These are phyloP conservation scores for Aspergillus sp. DNA, from an alignment of 2,329 filamentous ascomycete genomes.

Conservation along the genomic window DNA sequence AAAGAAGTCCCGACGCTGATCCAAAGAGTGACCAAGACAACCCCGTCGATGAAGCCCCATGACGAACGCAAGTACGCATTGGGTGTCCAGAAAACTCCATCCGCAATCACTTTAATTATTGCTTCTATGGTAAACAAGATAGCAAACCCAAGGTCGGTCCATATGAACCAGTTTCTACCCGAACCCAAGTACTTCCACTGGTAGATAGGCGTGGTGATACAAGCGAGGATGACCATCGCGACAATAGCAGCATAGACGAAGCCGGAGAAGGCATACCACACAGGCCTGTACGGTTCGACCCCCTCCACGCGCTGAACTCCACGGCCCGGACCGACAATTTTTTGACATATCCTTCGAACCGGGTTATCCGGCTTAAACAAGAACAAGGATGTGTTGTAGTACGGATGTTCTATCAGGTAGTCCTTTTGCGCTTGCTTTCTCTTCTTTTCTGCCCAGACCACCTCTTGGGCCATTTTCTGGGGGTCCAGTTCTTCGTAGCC, in stretches of 20 bases:
- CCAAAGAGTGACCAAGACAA: slow-evolving; percentile 92
- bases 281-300: slow-evolving; percentile 78
- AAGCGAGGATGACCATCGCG: slow-evolving; percentile 95
- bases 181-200: slow-evolving; percentile 79
- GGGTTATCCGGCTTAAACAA: slow-evolving; percentile 78
- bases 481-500: slow-evolving; percentile 80
- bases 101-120: slow-evolving; percentile 86
- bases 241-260: slow-evolving; percentile 94
- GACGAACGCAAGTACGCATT: slow-evolving; percentile 96
- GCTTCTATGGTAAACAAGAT: slow-evolving; percentile 83
- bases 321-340: slow-evolving; percentile 85
- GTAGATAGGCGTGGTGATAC: slow-evolving; percentile 89
- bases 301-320: slow-evolving; percentile 86
- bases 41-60: slow-evolving; percentile 92
- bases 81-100: slow-evolving; percentile 94
- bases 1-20: slow-evolving; percentile 87
- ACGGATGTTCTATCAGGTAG: slow-evolving; percentile 81
- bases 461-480: slow-evolving; percentile 83
- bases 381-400: slow-evolving; percentile 89
- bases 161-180: slow-evolving; percentile 88
- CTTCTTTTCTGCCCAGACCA: slow-evolving; percentile 77
- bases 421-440: slow-evolving; percentile 87
- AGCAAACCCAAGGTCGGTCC: slow-evolving; percentile 88
- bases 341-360: slow-evolving; percentile 79
- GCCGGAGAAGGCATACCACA: slow-evolving; percentile 92